phyloP scores from a whole-genome alignment of 2,329 filamentous ascomycete genomes.

The Microsporum canis region DNA sequence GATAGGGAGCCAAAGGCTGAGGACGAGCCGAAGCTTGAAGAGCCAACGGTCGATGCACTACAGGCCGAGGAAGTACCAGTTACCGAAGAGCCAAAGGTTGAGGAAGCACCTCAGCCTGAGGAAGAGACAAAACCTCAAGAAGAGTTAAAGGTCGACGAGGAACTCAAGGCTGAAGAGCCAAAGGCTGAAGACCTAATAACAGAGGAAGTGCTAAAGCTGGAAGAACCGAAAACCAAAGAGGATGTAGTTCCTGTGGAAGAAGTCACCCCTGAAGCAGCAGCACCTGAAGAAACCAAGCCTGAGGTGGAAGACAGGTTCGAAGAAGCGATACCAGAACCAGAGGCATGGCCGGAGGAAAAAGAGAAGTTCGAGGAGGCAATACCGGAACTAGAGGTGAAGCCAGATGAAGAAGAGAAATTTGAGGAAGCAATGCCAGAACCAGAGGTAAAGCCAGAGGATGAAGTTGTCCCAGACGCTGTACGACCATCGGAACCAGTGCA shows the following conservation, averaged over 20 bases:
- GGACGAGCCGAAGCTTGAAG: not conserved
- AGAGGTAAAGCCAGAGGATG: not conserved
- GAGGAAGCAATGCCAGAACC: not conserved
- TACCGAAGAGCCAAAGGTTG: not conserved
- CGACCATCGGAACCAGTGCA: not conserved
- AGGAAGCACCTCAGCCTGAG: not conserved
- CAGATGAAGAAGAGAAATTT: not conserved
- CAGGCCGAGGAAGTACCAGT: not conserved
- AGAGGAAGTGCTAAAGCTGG: not conserved
- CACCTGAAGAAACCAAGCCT: not conserved
- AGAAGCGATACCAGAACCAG: not conserved
- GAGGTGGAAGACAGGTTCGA: not conserved
- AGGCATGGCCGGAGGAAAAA: not conserved
- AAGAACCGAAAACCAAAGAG: not conserved
- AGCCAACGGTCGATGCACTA: not conserved
- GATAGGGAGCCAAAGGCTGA: not conserved
- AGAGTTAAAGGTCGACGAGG: not conserved
- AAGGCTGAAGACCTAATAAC: not conserved
- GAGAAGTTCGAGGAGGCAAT: not conserved
- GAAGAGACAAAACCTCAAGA: not conserved
- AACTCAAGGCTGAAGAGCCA: not conserved
- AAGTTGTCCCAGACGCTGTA: not conserved
- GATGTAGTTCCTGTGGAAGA: not conserved
- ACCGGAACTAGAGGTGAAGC: not conserved
- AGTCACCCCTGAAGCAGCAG: not conserved